Conservation (phyloP, 2,329 filamentous ascomycete genomes). For the Metarhizium guizhouense region DNA sequence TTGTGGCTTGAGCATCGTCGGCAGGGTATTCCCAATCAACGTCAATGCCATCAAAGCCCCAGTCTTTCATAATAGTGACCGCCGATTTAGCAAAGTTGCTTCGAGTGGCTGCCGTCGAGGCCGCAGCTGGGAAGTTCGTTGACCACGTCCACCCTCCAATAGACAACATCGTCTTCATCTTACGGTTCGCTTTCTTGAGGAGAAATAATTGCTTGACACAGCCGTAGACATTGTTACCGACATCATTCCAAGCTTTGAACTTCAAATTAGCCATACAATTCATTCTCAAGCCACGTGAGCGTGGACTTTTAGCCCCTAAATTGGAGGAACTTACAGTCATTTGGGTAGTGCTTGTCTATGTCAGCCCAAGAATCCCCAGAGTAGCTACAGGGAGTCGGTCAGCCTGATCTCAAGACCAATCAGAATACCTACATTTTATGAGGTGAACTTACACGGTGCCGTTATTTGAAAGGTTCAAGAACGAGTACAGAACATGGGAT, state of each 20-base stretch:
- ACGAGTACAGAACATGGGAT: conserved; percentile 73
- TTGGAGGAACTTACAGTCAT: conserved; percentile 42
- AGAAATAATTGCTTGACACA: conserved; percentile 71
- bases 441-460: conserved; percentile 56
- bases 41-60: conserved; percentile 50
- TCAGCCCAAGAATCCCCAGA: conserved; percentile 65
- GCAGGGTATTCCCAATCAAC: conserved; percentile 31
- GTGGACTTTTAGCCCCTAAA: neutral
- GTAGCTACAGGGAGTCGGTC: conserved; percentile 28
- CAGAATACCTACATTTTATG: neutral
- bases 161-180: conserved; percentile 68
- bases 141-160: conserved; percentile 87
- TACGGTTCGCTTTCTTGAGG: conserved; percentile 67
- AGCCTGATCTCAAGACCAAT: neutral
- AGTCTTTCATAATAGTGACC: conserved; percentile 61
- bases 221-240: conserved; percentile 67
- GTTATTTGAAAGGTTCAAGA: conserved; percentile 63
- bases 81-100: conserved; percentile 60
- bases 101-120: conserved; percentile 53
- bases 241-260: conserved; percentile 45
- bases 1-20: conserved; percentile 28
- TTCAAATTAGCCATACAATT: neutral
- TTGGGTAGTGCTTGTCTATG: conserved; percentile 60
- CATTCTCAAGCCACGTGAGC: neutral
- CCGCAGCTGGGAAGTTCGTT: conserved; percentile 60